phyloP scores from a whole-genome alignment of 306 rosid species.

The Trichosanthes truncata region DNA sequence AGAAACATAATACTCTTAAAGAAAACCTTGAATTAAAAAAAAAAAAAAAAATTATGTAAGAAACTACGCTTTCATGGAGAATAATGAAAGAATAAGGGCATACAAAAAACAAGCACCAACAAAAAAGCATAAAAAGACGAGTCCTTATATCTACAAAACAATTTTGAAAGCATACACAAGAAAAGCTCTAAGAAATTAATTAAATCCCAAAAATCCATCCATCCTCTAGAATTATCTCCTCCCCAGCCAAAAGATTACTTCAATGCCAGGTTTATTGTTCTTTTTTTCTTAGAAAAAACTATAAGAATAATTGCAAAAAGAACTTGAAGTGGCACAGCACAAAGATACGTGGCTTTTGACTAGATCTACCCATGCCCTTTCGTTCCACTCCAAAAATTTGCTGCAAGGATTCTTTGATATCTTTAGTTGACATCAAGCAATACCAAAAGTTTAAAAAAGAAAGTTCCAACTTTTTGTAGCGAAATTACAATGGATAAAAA shows the following conservation, averaged over 20 bases:
- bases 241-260: background rate
- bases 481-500: background rate
- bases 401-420: background rate
- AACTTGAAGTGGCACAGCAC: background rate
- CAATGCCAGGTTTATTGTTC: background rate
- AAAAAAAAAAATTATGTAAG: too few relatives aligned
- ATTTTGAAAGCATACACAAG: background rate
- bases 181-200: background rate
- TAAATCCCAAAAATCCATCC: background rate
- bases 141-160: background rate
- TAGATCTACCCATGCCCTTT: background rate
- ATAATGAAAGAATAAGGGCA: background rate
- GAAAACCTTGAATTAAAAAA: background rate
- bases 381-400: background rate
- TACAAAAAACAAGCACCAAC: background rate
- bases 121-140: background rate
- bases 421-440: background rate
- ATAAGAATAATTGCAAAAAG: background rate
- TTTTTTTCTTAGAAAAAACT: background rate
- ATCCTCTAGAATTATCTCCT: background rate
- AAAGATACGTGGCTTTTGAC: background rate
- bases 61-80: background rate
- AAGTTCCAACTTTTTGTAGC: background rate
- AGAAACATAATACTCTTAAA: slow-evolving; percentile 1
- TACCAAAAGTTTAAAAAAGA: background rate